A percentile compares a stretch with the other conserved stretches of the same genome.
Conservation (phyloP, 768 basidiomycete species). For the Trametes maxima region DNA sequence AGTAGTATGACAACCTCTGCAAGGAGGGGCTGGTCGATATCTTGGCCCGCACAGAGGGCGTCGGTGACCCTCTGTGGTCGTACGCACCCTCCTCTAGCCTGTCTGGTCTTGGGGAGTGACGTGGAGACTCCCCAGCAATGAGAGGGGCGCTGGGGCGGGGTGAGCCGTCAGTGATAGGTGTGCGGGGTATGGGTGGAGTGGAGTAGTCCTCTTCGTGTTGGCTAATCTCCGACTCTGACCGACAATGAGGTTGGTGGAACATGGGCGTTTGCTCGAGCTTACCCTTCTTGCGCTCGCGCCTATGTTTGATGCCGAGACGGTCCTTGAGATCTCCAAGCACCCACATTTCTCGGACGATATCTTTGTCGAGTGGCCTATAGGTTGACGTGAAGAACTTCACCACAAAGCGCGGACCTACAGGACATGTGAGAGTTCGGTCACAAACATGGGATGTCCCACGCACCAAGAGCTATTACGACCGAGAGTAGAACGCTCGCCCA, state of each 20-base stretch:
- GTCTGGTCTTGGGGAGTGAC: conserved; percentile 15
- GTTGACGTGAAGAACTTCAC: conserved; percentile 69
- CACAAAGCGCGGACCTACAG: conserved; percentile 81
- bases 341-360: conserved; percentile 93
- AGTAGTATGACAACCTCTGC: conserved; percentile 56
- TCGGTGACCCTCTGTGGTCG: conserved; percentile 5
- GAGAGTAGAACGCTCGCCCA: conserved; percentile 80
- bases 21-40: conserved; percentile 17
- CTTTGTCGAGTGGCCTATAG: conserved; percentile 83
- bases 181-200: conserved; percentile 30
- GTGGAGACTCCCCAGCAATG: conserved; percentile 17
- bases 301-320: conserved; percentile 67
- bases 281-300: conserved; percentile 48
- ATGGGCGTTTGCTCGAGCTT: conserved; percentile 71
- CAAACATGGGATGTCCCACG: conserved; percentile 16
- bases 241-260: conserved; percentile 63
- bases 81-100: conserved; percentile 11
- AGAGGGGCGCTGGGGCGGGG: conserved; percentile 24
- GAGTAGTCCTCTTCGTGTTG: conserved; percentile 17
- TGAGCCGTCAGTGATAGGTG: conserved; percentile 21
- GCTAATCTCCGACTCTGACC: conserved; percentile 63
- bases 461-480: conserved; percentile 72
- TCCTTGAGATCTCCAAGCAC: conserved; percentile 83
- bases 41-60: conserved; percentile 4
- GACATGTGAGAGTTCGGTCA: not conserved